Conservation (phyloP, 2,329 filamentous ascomycete species). For the Periconia sp. region DNA sequence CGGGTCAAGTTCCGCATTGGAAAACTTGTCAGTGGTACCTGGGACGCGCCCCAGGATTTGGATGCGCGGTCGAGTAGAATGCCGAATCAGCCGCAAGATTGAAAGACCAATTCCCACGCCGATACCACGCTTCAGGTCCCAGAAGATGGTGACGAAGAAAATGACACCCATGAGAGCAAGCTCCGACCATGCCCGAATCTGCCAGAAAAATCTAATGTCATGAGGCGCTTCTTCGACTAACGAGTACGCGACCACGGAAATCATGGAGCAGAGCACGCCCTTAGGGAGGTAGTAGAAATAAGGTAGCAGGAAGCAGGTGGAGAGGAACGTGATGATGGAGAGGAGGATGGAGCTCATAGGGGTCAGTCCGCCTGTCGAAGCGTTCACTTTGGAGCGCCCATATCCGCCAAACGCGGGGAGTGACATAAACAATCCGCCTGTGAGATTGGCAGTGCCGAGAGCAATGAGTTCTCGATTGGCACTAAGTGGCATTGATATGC, state of each 20-base stretch:
- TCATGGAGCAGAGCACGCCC: slow-evolving; percentile 91
- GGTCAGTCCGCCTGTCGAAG: slow-evolving; percentile 86
- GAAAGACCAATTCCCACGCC: slow-evolving; percentile 92
- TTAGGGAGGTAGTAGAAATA: slow-evolving; percentile 98
- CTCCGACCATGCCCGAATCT: slow-evolving; percentile 85
- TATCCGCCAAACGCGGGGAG: slow-evolving; percentile 96
- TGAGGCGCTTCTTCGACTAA: slow-evolving; percentile 94
- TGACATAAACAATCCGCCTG: slow-evolving; percentile 90
- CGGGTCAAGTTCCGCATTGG: slow-evolving; percentile 78
- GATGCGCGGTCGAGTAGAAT: slow-evolving; percentile 90
- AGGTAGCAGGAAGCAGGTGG: slow-evolving; percentile 81
- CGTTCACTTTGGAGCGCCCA: slow-evolving; percentile 93
- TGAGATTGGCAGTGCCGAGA: slow-evolving; percentile 86
- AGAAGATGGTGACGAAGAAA: slow-evolving; percentile 90
- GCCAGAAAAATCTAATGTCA: slow-evolving; percentile 87
- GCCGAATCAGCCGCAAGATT: slow-evolving; percentile 84
- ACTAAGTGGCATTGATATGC: slow-evolving; percentile 81
- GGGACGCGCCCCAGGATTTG: slow-evolving; percentile 92
- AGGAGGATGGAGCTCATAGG: slow-evolving; percentile 93
- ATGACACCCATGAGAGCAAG: slow-evolving; percentile 88
- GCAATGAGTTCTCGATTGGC: slow-evolving; percentile 94
- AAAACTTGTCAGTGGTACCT: slow-evolving; percentile 77
- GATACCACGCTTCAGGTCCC: slow-evolving; percentile 91
- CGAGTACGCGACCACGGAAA: slow-evolving; percentile 92
- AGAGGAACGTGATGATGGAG: slow-evolving; percentile 80